phyloP scores from a whole-genome alignment of 305 asterid species.

The Rubia peregrina region DNA sequence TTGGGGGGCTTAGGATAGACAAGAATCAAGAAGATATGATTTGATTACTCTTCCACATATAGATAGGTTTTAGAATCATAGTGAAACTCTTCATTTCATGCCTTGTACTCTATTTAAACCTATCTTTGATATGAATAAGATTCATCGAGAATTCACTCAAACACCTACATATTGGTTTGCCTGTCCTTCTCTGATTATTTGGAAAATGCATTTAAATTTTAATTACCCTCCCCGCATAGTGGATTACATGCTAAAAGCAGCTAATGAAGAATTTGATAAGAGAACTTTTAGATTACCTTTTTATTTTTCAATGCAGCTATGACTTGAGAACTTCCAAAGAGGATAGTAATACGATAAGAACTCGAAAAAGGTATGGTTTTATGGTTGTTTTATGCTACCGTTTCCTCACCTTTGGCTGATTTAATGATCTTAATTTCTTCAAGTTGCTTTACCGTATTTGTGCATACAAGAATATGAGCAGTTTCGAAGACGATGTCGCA shows the following conservation, averaged over 20 bases:
- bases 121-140: too few species aligned
- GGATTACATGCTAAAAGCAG: slow-evolving; percentile 32
- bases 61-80: too few species aligned
- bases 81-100: too few species aligned
- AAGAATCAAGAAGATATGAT: too few species aligned
- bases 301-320: slow-evolving; percentile 43
- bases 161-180: too few species aligned
- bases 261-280: not conserved
- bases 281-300: not conserved
- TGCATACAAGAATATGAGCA: slow-evolving; percentile 57
- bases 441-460: slow-evolving; percentile 11
- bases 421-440: not conserved
- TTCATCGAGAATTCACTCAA: too few species aligned
- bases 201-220: not conserved
- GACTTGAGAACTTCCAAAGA: slow-evolving; percentile 59
- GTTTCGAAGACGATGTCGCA: slow-evolving; percentile 61
- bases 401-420: not conserved
- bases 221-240: not conserved
- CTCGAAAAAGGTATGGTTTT: slow-evolving; percentile 52
- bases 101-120: too few species aligned
- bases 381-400: not conserved
- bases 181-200: not conserved
- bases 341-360: slow-evolving; percentile 47
- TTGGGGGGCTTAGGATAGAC: too few species aligned
- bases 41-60: too few species aligned